A percentile compares a stretch with the other conserved stretches of the same genome.
These are phyloP conservation scores for Trichoderma afroharzianum DNA, from an alignment of 2,329 filamentous ascomycete genomes.

Conservation along the genomic window DNA sequence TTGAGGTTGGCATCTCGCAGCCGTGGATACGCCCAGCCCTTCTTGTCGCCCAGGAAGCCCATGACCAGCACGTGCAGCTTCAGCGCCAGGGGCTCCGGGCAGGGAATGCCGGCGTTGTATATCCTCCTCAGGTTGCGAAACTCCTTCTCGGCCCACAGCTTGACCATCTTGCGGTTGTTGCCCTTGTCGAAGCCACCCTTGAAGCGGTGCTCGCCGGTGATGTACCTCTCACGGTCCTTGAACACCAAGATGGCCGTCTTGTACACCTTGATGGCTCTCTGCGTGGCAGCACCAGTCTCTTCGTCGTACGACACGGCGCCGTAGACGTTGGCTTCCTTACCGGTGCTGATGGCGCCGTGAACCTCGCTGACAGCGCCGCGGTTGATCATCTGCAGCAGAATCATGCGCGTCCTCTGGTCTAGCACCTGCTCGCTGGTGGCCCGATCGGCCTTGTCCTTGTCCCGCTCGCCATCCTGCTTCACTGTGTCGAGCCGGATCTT, in stretches of 20 bases:
- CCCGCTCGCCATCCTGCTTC: constrained; percentile 47
- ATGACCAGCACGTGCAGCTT: constrained; percentile 95
- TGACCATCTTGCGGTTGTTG: constrained; percentile 95
- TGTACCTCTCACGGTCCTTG: constrained; percentile 96
- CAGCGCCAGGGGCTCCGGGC: constrained; percentile 82
- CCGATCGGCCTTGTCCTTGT: constrained; percentile 86
- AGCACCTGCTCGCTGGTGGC: constrained; percentile 94
- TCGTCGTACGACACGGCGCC: constrained; percentile 69
- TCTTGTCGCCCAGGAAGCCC: constrained; percentile 84
- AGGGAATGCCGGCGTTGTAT: constrained; percentile 78
- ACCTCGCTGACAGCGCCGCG: constrained; percentile 84
- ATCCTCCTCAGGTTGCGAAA: constrained; percentile 89
- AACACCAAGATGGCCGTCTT: constrained; percentile 97
- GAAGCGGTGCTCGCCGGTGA: constrained; percentile 91
- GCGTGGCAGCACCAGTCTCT: constrained; percentile 51
- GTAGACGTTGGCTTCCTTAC: constrained; percentile 98
- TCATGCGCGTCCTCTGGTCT: constrained; percentile 91
- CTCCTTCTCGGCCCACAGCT: constrained; percentile 98
- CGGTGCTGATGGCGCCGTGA: constrained; percentile 91
- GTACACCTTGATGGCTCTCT: constrained; percentile 96
- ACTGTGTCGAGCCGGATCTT: constrained; percentile 77
- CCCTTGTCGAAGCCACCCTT: constrained; percentile 87
- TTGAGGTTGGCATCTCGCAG: constrained; percentile 79
- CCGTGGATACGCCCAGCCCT: constrained; percentile 82
- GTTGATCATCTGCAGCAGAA: constrained; percentile 94